Percentiles rank a stretch among this genome's conserved stretches.
Conservation (phyloP, 306 rosid species). For the Dalbergia cochinchinensis region DNA sequence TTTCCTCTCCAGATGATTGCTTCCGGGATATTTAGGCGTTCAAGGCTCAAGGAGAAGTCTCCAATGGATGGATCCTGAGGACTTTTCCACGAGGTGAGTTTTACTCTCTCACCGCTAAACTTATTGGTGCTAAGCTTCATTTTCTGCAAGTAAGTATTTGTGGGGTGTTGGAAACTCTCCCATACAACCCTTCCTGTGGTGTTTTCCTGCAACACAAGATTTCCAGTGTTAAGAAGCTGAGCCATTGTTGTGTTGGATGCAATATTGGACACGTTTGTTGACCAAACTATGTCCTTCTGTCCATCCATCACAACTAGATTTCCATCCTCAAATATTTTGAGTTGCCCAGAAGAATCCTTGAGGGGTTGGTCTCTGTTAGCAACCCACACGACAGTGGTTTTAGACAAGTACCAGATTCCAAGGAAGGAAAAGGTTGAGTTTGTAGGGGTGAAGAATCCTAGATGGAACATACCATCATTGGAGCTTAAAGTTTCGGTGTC, state of each 20-base stretch:
- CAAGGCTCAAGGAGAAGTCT: too few species aligned
- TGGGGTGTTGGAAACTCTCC: too few species aligned
- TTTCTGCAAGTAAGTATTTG: not conserved
- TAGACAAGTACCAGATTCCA: constrained; percentile 46
- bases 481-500: constrained; percentile 1
- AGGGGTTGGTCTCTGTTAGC: constrained; percentile 47
- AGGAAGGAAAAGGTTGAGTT: constrained; percentile 29
- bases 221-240: constrained; percentile 32
- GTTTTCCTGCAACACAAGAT: constrained; percentile 46
- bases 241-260: not conserved
- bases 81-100: too few species aligned
- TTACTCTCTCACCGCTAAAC: too few species aligned
- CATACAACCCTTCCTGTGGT: not conserved
- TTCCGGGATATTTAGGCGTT: constrained; percentile 4
- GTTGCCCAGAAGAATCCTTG: constrained; percentile 30
- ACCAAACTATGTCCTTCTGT: constrained; percentile 37
- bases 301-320: constrained; percentile 44
- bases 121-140: too few species aligned
- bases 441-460: constrained; percentile 53
- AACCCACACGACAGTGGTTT: constrained; percentile 41
- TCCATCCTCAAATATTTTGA: constrained; percentile 40
- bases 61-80: too few species aligned
- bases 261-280: constrained; percentile 43
- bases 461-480: constrained; percentile 2
- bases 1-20: constrained; percentile 16